Evolutionary conservation across 2,329 filamentous ascomycete species (phyloP).

Genomic region (Ramularia endophylla): DNA sequence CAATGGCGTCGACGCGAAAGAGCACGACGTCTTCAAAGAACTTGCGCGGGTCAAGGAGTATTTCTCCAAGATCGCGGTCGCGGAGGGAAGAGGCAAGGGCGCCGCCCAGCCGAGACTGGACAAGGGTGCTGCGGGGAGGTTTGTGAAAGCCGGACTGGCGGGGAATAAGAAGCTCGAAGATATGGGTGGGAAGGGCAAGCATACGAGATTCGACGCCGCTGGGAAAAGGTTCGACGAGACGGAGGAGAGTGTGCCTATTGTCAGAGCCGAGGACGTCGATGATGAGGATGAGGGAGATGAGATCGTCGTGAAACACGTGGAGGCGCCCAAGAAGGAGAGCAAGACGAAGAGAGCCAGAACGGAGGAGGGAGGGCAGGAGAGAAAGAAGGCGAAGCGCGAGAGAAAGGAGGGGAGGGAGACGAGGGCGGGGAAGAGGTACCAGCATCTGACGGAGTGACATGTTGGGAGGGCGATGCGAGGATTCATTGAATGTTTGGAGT

Average conservation of each 20-base stretch:
- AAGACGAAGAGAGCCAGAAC: slow-evolving; percentile 4
- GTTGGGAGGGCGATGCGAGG: not conserved
- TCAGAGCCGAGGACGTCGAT: slow-evolving; percentile 11
- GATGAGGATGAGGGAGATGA: slow-evolving; percentile 7
- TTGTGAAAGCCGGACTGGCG: slow-evolving; percentile 73
- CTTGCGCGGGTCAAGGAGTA: slow-evolving; percentile 83
- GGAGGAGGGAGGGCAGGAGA: not conserved
- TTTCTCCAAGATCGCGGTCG: slow-evolving; percentile 80
- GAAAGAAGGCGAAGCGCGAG: slow-evolving; percentile 1
- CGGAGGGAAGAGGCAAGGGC: slow-evolving; percentile 49
- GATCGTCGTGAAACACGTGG: not conserved
- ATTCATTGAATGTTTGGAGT: no score
- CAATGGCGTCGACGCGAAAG: slow-evolving; percentile 71
- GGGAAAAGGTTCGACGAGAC: slow-evolving; percentile 29
- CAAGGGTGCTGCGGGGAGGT: slow-evolving; percentile 70
- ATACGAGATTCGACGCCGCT: slow-evolving; percentile 29
- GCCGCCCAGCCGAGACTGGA: slow-evolving; percentile 56
- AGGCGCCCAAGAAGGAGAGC: slow-evolving; percentile 2
- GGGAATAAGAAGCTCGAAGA: slow-evolving; percentile 38
- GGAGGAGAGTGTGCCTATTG: slow-evolving; percentile 18
- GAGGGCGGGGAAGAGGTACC: not conserved
- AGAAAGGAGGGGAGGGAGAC: slow-evolving; percentile 6
- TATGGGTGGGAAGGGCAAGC: slow-evolving; percentile 26
- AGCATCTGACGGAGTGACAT: not conserved
- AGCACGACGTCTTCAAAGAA: slow-evolving; percentile 80